A percentile compares a stretch with the other conserved stretches of the same genome.
These are phyloP conservation scores for Trichocladium antarcticum DNA, from an alignment of 495 filamentous ascomycete species.

Conservation along the genomic window DNA sequence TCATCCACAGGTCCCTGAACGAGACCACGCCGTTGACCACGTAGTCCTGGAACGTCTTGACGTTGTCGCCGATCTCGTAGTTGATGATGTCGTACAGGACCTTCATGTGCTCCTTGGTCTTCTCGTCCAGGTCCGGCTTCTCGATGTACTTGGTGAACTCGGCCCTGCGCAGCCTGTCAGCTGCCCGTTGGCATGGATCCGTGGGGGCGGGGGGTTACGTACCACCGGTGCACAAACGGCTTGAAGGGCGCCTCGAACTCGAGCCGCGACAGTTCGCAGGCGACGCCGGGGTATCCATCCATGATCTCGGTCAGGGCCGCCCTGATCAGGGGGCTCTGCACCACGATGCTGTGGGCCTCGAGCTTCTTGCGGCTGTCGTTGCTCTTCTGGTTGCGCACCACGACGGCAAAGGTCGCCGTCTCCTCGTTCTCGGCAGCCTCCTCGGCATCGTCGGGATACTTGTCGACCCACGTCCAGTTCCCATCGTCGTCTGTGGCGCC, in stretches of 20 bases:
- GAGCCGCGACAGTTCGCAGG: constrained; percentile 46
- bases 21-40: constrained; percentile 49
- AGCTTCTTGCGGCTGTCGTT: constrained; percentile 49
- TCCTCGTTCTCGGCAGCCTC: constrained; percentile 31
- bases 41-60: constrained; percentile 48
- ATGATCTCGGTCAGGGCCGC: constrained; percentile 45
- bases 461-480: constrained; percentile 32
- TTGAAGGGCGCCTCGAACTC: constrained; percentile 51
- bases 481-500: constrained; percentile 23
- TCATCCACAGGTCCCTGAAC: constrained; percentile 40
- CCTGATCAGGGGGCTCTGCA: constrained; percentile 56
- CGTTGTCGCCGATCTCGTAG: constrained; percentile 46
- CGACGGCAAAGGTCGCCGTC: constrained; percentile 25
- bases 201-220: background rate
- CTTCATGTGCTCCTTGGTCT: constrained; percentile 45
- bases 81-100: constrained; percentile 46
- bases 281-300: constrained; percentile 53
- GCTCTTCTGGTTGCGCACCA: constrained; percentile 29
- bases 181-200: background rate
- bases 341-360: constrained; percentile 48
- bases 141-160: constrained; percentile 38
- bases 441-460: constrained; percentile 28
- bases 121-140: constrained; percentile 37
- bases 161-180: constrained; percentile 13
- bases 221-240: constrained; percentile 59